Base-by-base conservation (phyloP, 768 basidiomycete species). In the Termitomyces sp. region DNA sequence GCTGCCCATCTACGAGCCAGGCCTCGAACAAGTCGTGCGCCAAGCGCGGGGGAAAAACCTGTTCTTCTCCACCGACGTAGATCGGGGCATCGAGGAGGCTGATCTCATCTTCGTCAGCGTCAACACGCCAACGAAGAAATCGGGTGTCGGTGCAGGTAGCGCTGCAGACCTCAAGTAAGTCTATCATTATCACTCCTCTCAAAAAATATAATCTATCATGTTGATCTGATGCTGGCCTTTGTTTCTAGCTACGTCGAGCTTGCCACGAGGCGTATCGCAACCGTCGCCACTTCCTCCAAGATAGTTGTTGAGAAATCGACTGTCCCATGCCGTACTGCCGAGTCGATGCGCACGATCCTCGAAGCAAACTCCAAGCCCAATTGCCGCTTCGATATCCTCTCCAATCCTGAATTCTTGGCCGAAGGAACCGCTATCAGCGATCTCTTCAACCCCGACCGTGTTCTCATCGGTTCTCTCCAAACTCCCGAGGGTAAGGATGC, bases 251-350 rank as follows among this genome's bases (percentile, higher is more conserved):
- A 96, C 72, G 91, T 99, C 59, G 97, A 99, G 67, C 83, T 89
- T 30, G 97, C 96, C 50, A 99, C 97, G 28, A 92, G 97, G 63
- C 90, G 89, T 63, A 98, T 99, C 61, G 97, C 97, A 42, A 83
- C 82, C 43, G 88, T 98, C 55, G 92, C 97, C 45, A 87, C 77
- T 22, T 85, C 89, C 1, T 88, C 84, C 69, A 99, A 99, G 79
- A 98, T 99, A 64, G 97, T 99, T 51, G 95, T 99, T 58, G 97
- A 99, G 69, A 99, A 99, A 73, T 98, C 96, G 15, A 99, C 97
- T 5, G 97, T 99, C 9, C 97, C 97, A 38, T 98, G 94, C 76
- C 87, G 97, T 60, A 99, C 97, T 7, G 97, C 97, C 57, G 92
- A 97, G 73, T 96, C 95, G 19, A 99, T 99, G 97, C 92, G 96